Evolutionary conservation across 2,329 filamentous ascomycete genomes (phyloP).

Genomic region (Aspergillus oerlinghausenensis): DNA sequence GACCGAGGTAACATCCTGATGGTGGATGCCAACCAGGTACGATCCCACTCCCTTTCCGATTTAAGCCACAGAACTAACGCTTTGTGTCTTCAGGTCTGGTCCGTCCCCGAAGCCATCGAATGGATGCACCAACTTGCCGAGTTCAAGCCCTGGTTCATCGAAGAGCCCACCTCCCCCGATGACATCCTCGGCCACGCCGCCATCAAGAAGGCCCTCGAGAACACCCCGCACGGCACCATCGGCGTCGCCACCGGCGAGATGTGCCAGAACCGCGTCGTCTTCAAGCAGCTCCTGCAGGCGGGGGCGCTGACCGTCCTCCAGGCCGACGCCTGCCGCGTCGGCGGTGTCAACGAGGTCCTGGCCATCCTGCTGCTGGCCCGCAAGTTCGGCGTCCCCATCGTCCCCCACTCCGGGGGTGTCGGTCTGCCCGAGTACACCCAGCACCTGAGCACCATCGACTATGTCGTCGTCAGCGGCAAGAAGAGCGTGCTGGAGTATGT

Average conservation of each 20-base stretch:
- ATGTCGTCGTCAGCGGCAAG: constrained; percentile 79
- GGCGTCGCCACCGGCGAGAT: constrained; percentile 90
- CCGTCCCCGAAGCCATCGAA: constrained; percentile 78
- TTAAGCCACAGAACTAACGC: not conserved
- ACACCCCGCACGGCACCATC: constrained; percentile 54
- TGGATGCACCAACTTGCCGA: constrained; percentile 79
- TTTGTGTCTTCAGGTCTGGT: constrained; percentile 58
- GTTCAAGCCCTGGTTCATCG: constrained; percentile 84
- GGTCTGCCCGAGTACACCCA: constrained; percentile 92
- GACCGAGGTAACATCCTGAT: constrained; percentile 81
- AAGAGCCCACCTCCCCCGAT: constrained; percentile 87
- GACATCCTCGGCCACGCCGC: constrained; percentile 86
- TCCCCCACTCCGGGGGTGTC: constrained; percentile 85
- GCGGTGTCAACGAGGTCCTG: constrained; percentile 86
- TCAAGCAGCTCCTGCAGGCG: constrained; percentile 81
- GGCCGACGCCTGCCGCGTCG: constrained; percentile 83
- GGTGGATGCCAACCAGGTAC: constrained; percentile 84
- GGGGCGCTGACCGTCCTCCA: constrained; percentile 85
- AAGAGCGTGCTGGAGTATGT: constrained; percentile 83
- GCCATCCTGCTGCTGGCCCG: constrained; percentile 80
- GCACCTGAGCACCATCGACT: constrained; percentile 88
- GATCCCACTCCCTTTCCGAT: constrained; percentile 5
- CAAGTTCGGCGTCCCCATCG: constrained; percentile 68
- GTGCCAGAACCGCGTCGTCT: constrained; percentile 91
- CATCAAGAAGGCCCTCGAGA: constrained; percentile 70